Percentiles rank a stretch among this genome's conserved stretches.
phyloP scores from a whole-genome alignment of 1,139 yeast species.

The Tardiomyces blankii region DNA sequence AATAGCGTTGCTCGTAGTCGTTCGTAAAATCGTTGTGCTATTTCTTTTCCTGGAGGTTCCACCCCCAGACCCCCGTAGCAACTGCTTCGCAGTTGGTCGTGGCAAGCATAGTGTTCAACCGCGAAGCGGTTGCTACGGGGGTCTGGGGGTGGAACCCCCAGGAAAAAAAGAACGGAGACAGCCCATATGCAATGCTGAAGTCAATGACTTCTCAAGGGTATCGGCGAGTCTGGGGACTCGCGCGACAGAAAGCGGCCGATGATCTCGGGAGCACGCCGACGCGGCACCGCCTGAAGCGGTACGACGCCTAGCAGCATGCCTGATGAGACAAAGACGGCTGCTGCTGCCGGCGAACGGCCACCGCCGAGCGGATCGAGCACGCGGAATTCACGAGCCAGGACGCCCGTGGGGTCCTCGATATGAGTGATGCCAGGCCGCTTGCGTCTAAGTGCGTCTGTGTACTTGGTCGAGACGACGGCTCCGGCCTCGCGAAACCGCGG shows the following conservation, averaged over 20 bases:
- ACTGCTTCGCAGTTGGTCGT: no score
- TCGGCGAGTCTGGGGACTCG: not conserved
- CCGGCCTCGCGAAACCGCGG: not conserved
- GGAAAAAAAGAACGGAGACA: no score
- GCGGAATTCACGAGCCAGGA: slow-evolving; percentile 12
- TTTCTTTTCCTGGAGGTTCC: no score
- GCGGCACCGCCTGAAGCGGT: not conserved
- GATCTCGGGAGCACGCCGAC: not conserved
- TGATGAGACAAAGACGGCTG: slow-evolving; percentile 11
- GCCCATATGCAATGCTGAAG: no score
- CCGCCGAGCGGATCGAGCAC: slow-evolving; percentile 14
- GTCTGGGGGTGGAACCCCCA: no score
- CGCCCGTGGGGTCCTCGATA: slow-evolving; percentile 10
- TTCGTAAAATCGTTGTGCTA: no score
- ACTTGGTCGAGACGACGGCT: not conserved
- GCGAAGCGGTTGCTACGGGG: no score
- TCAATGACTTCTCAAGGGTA: not conserved
- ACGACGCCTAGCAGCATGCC: not conserved
- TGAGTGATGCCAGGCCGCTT: slow-evolving; percentile 3
- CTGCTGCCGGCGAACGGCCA: slow-evolving; percentile 9
- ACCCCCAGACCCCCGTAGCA: no score
- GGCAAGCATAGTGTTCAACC: no score
- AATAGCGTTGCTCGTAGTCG: no score
- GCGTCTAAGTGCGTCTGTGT: not conserved
- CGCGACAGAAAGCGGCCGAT: not conserved